A percentile compares a stretch with the other conserved stretches of the same genome.
Conservation (phyloP, 2,329 filamentous ascomycete species). For the Penicillium sp. region DNA sequence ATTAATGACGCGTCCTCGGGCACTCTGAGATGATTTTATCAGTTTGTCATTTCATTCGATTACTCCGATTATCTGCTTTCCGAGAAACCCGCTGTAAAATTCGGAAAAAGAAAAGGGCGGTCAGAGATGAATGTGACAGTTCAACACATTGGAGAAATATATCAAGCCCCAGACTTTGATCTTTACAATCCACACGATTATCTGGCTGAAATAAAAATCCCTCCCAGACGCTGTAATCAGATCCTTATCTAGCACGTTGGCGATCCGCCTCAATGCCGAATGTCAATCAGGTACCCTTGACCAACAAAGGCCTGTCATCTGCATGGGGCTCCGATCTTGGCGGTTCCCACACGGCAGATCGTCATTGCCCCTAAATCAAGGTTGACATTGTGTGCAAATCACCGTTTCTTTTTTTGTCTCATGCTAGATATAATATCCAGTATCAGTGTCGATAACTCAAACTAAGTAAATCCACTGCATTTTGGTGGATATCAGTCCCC, state of each 20-base stretch:
- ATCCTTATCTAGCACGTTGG: slow-evolving; percentile 11
- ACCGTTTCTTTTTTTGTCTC: slow-evolving; percentile 10
- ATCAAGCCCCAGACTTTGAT: neutral
- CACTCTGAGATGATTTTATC: neutral
- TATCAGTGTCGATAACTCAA: neutral
- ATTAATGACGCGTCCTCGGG: slow-evolving; percentile 17
- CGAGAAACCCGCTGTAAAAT: slow-evolving; percentile 21
- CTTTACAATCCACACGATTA: neutral
- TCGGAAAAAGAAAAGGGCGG: slow-evolving; percentile 15
- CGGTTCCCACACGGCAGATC: slow-evolving; percentile 40
- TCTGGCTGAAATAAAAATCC: neutral
- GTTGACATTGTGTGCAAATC: slow-evolving; percentile 19
- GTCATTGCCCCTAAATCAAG: slow-evolving; percentile 32
- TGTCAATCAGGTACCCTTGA: slow-evolving; percentile 18
- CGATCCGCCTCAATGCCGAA: slow-evolving; percentile 12
- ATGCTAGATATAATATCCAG: neutral
- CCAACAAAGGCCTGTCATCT: slow-evolving; percentile 31
- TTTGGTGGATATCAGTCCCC: too few species aligned
- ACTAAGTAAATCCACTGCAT: neutral
- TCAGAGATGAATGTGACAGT: slow-evolving; percentile 5
- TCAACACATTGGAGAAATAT: slow-evolving; percentile 6
- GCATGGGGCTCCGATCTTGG: slow-evolving; percentile 35
- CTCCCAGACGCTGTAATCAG: slow-evolving; percentile 2
- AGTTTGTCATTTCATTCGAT: neutral
- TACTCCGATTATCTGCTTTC: slow-evolving; percentile 6